A percentile compares a stretch with the other conserved stretches of the same genome.
These are phyloP conservation scores for Quercus alba DNA, from an alignment of 306 rosid species.

Conservation along the genomic window DNA sequence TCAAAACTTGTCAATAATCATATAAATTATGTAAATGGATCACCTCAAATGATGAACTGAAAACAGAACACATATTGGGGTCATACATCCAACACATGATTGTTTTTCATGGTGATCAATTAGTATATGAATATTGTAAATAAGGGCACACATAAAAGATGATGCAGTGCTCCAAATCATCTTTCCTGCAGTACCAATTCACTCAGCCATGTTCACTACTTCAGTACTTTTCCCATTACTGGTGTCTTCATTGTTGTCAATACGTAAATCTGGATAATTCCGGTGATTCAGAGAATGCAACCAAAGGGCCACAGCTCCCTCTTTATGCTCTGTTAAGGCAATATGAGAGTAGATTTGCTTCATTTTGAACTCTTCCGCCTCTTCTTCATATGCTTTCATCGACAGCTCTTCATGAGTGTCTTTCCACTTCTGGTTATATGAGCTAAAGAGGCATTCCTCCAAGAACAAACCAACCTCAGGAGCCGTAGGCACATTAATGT, in stretches of 20 bases:
- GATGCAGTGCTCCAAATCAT: conserved; percentile 15
- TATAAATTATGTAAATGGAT: background rate
- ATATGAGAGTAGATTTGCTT: conserved; percentile 80
- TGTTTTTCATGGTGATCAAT: background rate
- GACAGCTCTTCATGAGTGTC: conserved; percentile 86
- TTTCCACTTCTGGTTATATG: conserved; percentile 93
- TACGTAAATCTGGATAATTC: conserved; percentile 69
- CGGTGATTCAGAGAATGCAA: conserved; percentile 91
- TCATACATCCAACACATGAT: background rate
- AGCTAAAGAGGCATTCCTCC: conserved; percentile 83
- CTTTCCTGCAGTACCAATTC: conserved; percentile 13
- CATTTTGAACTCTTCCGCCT: conserved; percentile 80
- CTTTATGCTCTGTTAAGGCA: conserved; percentile 70
- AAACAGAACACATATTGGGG: background rate
- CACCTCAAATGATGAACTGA: background rate
- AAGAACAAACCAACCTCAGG: conserved; percentile 95
- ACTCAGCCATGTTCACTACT: conserved; percentile 22
- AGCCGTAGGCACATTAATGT: conserved; percentile 86
- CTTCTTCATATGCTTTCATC: conserved; percentile 67
- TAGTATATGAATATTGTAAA: background rate
- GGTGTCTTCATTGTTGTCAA: conserved; percentile 23
- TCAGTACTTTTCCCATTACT: conserved; percentile 15
- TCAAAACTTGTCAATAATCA: background rate
- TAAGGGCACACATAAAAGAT: conserved; percentile 15
- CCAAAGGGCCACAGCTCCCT: conserved; percentile 86